Evolutionary conservation across 148 eudicot species (phyloP).

Genomic region (Arctostaphylos glauca): DNA sequence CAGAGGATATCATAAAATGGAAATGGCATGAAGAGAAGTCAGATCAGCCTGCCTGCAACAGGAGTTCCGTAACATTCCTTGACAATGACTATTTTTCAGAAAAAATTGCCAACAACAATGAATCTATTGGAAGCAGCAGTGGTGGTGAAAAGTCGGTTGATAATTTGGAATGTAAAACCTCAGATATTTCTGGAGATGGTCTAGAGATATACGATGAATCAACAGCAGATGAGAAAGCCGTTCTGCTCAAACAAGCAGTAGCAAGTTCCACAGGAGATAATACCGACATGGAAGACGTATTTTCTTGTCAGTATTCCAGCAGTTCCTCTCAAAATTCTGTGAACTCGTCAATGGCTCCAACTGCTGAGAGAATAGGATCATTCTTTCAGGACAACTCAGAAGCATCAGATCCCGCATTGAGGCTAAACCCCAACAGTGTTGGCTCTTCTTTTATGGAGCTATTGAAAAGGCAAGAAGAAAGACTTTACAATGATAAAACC

Average conservation of each 20-base stretch:
- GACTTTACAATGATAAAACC: not conserved
- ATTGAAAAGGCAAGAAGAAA: not conserved
- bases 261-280: constrained; percentile 25
- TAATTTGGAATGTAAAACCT: constrained; percentile 22
- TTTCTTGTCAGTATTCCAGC: constrained; percentile 5
- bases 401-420: not conserved
- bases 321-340: constrained; percentile 4
- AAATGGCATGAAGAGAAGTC: constrained; percentile 35
- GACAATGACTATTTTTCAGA: constrained; percentile 32
- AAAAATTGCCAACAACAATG: constrained; percentile 42
- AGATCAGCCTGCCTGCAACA: constrained; percentile 30
- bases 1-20: constrained; percentile 44
- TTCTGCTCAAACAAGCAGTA: constrained; percentile 27
- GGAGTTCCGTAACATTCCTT: constrained; percentile 29
- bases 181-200: constrained; percentile 19
- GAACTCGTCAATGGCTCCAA: not conserved
- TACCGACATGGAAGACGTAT: not conserved
- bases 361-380: constrained; percentile 1
- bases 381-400: constrained; percentile 6
- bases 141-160: constrained; percentile 31
- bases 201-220: constrained; percentile 24
- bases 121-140: constrained; percentile 28
- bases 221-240: constrained; percentile 22
- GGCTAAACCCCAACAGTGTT: not conserved
- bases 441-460: constrained; percentile 10